These are phyloP conservation scores for Neurospora tetraspora DNA, from an alignment of 495 filamentous ascomycete genomes.

Conservation along the genomic window DNA sequence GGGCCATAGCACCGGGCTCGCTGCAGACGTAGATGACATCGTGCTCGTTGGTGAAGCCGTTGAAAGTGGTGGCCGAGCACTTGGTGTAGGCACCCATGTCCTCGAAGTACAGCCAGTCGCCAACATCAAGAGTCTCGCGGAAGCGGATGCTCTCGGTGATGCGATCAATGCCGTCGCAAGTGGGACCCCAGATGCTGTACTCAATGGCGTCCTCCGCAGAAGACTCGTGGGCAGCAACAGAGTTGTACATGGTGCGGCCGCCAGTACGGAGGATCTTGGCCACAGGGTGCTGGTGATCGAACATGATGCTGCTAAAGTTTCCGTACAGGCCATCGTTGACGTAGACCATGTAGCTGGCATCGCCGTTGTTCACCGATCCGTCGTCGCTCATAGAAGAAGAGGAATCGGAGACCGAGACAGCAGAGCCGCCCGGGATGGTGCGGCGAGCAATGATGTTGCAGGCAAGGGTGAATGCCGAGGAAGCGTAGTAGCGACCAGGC, in stretches of 20 bases:
- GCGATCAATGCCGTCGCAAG: slow-evolving; percentile 94
- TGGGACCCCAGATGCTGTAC: slow-evolving; percentile 97
- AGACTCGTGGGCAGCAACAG: slow-evolving; percentile 23
- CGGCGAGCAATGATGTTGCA: slow-evolving; percentile 94
- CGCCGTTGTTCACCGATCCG: slow-evolving; percentile 27
- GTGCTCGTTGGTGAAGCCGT: slow-evolving; percentile 90
- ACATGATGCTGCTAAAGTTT: slow-evolving; percentile 98
- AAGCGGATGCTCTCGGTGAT: slow-evolving; percentile 70
- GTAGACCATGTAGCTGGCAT: slow-evolving; percentile 84
- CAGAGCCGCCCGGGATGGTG: slow-evolving; percentile 47
- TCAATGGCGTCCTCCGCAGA: slow-evolving; percentile 33
- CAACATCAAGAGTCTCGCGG: slow-evolving; percentile 64
- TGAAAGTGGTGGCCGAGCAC: slow-evolving; percentile 95
- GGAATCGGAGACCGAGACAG: slow-evolving; percentile 24
- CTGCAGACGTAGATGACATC: slow-evolving; percentile 90
- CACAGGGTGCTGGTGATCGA: slow-evolving; percentile 88
- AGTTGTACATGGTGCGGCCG: slow-evolving; percentile 41
- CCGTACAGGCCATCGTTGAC: slow-evolving; percentile 95
- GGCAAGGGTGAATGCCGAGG: slow-evolving; percentile 84
- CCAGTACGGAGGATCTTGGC: slow-evolving; percentile 67
- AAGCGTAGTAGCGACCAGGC: slow-evolving; percentile 91
- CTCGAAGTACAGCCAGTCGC: slow-evolving; percentile 97
- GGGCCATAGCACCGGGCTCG: slow-evolving; percentile 73
- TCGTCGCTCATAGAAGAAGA: slow-evolving; percentile 16
- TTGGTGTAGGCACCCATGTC: slow-evolving; percentile 98